A percentile compares a stretch with the other conserved stretches of the same genome.
These are phyloP conservation scores for Dendrostoma leiphaemia DNA, from an alignment of 2,329 filamentous ascomycete species.

Conservation along the genomic window DNA sequence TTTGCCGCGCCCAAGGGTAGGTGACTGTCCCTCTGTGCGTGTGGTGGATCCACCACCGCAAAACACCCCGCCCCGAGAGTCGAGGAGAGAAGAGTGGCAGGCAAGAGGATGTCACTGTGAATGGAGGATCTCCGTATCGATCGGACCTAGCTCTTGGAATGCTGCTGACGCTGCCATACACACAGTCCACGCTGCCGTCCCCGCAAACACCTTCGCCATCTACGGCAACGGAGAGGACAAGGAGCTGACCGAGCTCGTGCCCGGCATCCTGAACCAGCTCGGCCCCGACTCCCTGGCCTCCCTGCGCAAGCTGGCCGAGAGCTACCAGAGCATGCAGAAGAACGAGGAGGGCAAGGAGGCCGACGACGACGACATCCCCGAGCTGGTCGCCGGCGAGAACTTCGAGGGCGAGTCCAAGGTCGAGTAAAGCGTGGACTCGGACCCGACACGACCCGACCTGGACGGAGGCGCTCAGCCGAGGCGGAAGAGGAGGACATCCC, in stretches of 20 bases:
- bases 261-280: constrained; percentile 99
- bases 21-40: too few relatives aligned
- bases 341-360: constrained; percentile 75
- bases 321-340: constrained; percentile 99
- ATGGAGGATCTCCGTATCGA: too few relatives aligned
- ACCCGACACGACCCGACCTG: constrained; percentile 1
- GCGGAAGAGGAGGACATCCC: not conserved
- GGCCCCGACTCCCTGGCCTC: constrained; percentile 97
- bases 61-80: not conserved
- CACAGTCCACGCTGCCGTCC: constrained; percentile 91
- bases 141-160: too few relatives aligned
- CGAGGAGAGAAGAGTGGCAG: not conserved
- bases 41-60: constrained; percentile 1
- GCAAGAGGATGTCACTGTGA: not conserved
- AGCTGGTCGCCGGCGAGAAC: constrained; percentile 94
- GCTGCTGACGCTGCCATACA: constrained; percentile 14
- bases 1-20: constrained; percentile 96
- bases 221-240: constrained; percentile 99
- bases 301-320: constrained; percentile 97
- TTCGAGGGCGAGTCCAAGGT: constrained; percentile 84
- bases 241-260: constrained; percentile 98
- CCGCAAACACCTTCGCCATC: constrained; percentile 99
- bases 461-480: not conserved
- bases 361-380: constrained; percentile 91
- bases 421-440: constrained; percentile 58